Conservation (phyloP, 148 eudicot genomes). For the Persicaria tinctoria region DNA sequence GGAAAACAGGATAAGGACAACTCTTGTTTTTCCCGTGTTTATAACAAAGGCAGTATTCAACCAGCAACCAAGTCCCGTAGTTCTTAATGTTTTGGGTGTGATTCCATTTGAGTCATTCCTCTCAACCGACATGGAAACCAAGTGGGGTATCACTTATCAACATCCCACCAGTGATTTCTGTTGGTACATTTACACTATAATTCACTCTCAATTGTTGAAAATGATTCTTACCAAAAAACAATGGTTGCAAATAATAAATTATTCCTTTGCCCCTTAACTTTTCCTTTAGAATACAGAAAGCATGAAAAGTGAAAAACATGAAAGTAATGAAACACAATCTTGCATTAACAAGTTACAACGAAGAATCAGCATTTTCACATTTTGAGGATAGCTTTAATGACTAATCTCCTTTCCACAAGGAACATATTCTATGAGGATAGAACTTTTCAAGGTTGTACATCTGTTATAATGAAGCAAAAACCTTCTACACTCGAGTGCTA, state of each 20-base stretch:
- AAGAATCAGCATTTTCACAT: not conserved
- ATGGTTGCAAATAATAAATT: no score
- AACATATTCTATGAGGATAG: not conserved
- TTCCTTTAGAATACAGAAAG: not conserved
- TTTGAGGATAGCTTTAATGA: not conserved
- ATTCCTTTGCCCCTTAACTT: not conserved
- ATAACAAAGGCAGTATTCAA: not conserved
- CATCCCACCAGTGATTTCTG: not conserved
- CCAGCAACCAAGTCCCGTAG: not conserved
- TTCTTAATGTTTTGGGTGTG: not conserved
- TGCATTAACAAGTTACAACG: not conserved
- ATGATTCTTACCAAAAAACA: no score
- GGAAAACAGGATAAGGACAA: not conserved
- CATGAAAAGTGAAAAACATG: no score
- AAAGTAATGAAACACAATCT: not conserved
- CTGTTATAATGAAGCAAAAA: no score
- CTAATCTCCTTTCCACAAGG: not conserved
- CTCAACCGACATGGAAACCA: not conserved
- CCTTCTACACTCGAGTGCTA: no score
- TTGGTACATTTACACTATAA: not conserved
- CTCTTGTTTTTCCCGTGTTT: not conserved
- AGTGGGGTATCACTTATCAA: not conserved
- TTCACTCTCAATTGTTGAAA: not conserved
- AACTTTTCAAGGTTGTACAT: not conserved
- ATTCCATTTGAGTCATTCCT: not conserved